Percentiles rank a stretch among this genome's conserved stretches.
These are phyloP conservation scores for Globisporangium cylindrosporum DNA, from an alignment of 352 stramenopile species.

Conservation along the genomic window DNA sequence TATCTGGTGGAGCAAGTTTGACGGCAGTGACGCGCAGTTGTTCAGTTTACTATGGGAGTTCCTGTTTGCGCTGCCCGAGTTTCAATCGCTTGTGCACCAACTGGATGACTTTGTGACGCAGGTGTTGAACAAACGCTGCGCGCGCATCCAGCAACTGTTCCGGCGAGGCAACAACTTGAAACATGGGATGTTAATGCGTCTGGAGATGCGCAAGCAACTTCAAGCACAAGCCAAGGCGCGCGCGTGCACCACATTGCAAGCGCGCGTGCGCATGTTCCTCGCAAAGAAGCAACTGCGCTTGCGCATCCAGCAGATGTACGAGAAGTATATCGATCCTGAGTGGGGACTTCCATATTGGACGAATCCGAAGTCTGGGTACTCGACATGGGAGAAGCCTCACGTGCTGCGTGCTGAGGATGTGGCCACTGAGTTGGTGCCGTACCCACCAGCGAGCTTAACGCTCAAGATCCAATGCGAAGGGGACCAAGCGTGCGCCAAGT, in stretches of 20 bases:
- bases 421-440: slow-evolving; percentile 39
- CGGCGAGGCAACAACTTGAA: slow-evolving; percentile 20
- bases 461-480: slow-evolving; percentile 49
- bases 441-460: slow-evolving; percentile 29
- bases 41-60: slow-evolving; percentile 46
- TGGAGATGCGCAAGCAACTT: slow-evolving; percentile 15
- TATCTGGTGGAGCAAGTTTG: slow-evolving; percentile 48
- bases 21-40: slow-evolving; percentile 35
- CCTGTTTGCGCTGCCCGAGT: slow-evolving; percentile 29
- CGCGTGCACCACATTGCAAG: slow-evolving; percentile 37
- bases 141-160: slow-evolving; percentile 37
- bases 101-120: slow-evolving; percentile 18
- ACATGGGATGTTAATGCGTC: slow-evolving; percentile 26
- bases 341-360: slow-evolving; percentile 69
- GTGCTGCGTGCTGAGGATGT: slow-evolving; percentile 59
- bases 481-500: slow-evolving; percentile 37
- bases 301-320: slow-evolving; percentile 46
- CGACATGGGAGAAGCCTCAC: slow-evolving; percentile 64
- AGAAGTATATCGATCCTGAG: slow-evolving; percentile 70
- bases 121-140: slow-evolving; percentile 25
- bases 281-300: slow-evolving; percentile 28
- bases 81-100: slow-evolving; percentile 21
- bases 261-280: slow-evolving; percentile 27
- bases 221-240: slow-evolving; percentile 15
- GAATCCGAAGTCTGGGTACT: slow-evolving; percentile 60